These are phyloP conservation scores for Gaeumannomyces sp. DNA, from an alignment of 2,329 filamentous ascomycete genomes.

Conservation along the genomic window DNA sequence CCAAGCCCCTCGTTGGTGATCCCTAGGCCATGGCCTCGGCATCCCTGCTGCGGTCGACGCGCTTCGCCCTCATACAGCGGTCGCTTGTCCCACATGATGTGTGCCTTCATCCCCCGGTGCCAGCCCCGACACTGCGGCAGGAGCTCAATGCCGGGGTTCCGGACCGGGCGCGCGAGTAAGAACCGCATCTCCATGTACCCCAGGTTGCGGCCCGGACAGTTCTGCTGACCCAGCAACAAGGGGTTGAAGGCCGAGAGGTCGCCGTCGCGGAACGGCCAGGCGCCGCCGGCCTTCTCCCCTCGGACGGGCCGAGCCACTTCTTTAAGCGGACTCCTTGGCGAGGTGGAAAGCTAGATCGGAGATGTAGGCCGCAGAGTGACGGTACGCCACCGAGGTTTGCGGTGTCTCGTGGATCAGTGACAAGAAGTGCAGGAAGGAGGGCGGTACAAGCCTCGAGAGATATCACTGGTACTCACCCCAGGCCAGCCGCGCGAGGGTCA, in stretches of 20 bases:
- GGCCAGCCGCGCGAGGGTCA: too few species aligned
- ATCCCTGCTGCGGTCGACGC: too few species aligned
- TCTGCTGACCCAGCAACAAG: conserved; percentile 40
- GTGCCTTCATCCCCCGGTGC: conserved; percentile 27
- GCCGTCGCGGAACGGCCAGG: conserved; percentile 26
- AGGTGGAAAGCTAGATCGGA: conserved; percentile 24
- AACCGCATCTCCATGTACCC: conserved; percentile 41
- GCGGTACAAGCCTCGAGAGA: too few species aligned
- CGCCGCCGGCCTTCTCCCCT: too few species aligned
- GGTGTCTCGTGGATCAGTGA: too few species aligned
- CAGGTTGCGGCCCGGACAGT: conserved; percentile 42
- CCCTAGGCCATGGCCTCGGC: too few species aligned
- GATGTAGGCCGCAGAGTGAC: conserved; percentile 25
- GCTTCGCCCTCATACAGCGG: conserved; percentile 16
- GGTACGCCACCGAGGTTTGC: conserved; percentile 25
- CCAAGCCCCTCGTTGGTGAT: too few species aligned
- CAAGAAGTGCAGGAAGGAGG: too few species aligned
- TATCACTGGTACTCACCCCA: too few species aligned
- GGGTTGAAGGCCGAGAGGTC: conserved; percentile 37
- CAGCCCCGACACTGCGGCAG: conserved; percentile 25
- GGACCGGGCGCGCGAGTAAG: conserved; percentile 36
- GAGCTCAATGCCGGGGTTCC: conserved; percentile 37
- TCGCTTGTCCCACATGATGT: conserved; percentile 31
- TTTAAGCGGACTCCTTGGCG: conserved; percentile 27
- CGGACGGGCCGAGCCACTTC: conserved; percentile 25